Evolutionary conservation across 2,329 filamentous ascomycete genomes (phyloP).

Genomic region (Claviceps humidiphila): DNA sequence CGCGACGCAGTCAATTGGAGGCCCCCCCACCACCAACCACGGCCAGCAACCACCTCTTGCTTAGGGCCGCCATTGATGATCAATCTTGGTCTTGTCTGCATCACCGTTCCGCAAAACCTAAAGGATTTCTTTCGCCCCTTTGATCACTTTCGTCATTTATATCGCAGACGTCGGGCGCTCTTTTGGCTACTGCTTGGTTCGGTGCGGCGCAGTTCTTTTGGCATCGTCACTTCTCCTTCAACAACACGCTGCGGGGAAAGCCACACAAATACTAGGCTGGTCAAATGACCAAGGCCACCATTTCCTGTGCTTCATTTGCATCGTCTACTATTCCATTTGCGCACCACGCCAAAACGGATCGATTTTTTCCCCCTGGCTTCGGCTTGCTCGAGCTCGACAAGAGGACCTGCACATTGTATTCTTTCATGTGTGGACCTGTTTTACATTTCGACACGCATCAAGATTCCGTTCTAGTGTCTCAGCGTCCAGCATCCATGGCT

Average conservation of each 20-base stretch:
- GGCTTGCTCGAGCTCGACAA: neutral
- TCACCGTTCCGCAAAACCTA: conserved; percentile 2
- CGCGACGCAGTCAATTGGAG: conserved; percentile 1
- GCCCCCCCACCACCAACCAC: neutral
- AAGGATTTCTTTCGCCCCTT: neutral
- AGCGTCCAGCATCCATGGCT: neutral
- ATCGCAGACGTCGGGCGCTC: neutral
- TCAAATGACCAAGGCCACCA: conserved; percentile 2
- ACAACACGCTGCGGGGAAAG: conserved; percentile 2
- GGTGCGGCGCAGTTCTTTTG: neutral
- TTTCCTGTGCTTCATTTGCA: neutral
- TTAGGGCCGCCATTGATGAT: conserved; percentile 1
- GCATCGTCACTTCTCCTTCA: neutral
- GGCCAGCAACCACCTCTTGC: neutral
- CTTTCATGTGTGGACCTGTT: neutral
- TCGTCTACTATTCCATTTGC: neutral
- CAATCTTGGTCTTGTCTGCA: neutral
- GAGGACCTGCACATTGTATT: neutral
- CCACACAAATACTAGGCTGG: conserved; percentile 1
- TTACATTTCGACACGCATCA: neutral
- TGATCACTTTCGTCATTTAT: neutral
- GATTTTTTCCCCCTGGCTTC: neutral
- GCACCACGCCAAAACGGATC: conserved; percentile 7
- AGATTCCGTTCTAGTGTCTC: neutral
- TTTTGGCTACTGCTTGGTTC: neutral